These are phyloP conservation scores for Davidsoniella neocaledoniae DNA, from an alignment of 2,329 filamentous ascomycete genomes.

Conservation along the genomic window DNA sequence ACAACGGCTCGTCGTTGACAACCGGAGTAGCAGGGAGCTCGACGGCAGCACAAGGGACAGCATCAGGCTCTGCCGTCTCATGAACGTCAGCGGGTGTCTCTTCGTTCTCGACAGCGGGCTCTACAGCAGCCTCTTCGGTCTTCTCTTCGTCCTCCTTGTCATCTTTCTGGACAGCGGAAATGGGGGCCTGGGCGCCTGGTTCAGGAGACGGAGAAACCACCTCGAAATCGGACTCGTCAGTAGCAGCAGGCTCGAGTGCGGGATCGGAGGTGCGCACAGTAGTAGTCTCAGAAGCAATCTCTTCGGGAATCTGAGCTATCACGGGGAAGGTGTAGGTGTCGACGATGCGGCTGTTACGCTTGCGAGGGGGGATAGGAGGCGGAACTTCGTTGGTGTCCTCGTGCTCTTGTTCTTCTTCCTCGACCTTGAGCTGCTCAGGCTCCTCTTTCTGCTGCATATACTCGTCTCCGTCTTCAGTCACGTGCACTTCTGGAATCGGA, in stretches of 20 bases:
- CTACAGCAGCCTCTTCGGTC: neutral
- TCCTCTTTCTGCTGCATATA: neutral
- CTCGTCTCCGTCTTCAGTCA: neutral
- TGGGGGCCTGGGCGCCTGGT: neutral
- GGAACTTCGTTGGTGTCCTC: neutral
- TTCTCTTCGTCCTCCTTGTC: neutral
- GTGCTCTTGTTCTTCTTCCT: neutral
- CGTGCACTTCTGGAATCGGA: neutral
- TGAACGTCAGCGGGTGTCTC: neutral
- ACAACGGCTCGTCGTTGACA: neutral
- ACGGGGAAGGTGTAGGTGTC: too few species aligned
- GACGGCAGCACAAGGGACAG: neutral
- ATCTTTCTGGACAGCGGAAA: neutral
- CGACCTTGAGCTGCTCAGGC: neutral
- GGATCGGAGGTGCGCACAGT: neutral
- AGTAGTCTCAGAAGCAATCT: too few species aligned
- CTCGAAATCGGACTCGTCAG: slow-evolving; percentile 12
- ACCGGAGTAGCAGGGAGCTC: neutral
- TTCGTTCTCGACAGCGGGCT: neutral
- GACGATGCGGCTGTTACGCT: neutral
- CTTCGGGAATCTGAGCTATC: too few species aligned
- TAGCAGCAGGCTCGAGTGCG: slow-evolving; percentile 11
- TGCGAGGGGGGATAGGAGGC: slow-evolving; percentile 7
- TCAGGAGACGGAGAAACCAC: slow-evolving; percentile 1
- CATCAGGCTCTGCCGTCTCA: neutral